A percentile compares a stretch with the other conserved stretches of the same genome.
Conservation (phyloP, 169 alveolate genomes). For the Eimeria acervulina region DNA sequence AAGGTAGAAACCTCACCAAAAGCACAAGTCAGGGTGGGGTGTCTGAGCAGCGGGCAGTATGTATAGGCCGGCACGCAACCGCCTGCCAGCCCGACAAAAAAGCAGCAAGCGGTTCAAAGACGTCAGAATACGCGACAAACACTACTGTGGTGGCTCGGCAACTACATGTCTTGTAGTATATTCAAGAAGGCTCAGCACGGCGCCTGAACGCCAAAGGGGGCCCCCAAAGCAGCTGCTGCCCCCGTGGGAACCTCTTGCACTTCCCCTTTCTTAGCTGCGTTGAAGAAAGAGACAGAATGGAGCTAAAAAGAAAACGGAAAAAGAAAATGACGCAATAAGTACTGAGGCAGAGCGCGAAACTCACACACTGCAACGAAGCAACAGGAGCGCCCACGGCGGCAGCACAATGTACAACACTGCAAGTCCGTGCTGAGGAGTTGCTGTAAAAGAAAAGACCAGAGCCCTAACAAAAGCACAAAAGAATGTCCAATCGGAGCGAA, state of each 20-base stretch:
- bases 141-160: not conserved
- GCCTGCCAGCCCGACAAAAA: constrained; percentile 10
- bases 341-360: not conserved
- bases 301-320: not conserved
- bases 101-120: constrained; percentile 21
- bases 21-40: not conserved
- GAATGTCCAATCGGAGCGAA: not conserved
- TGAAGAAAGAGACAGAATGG: not conserved
- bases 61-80: not conserved
- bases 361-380: constrained; percentile 56
- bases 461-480: not conserved
- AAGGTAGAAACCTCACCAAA: not conserved
- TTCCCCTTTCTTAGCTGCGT: not conserved
- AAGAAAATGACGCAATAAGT: constrained; percentile 16
- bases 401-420: constrained; percentile 15
- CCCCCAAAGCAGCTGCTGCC: constrained; percentile 60
- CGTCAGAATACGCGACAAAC: not conserved
- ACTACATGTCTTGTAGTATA: constrained; percentile 21
- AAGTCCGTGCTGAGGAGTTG: constrained; percentile 1
- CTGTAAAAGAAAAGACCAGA: not conserved
- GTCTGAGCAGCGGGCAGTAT: constrained; percentile 15
- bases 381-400: constrained; percentile 38
- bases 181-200: constrained; percentile 38
- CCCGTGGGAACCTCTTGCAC: constrained; percentile 23
- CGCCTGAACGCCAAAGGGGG: constrained; percentile 8